Percentiles rank a stretch among this genome's conserved stretches.
phyloP scores from a whole-genome alignment of 2,329 filamentous ascomycete species.

The Lachnellula arida region DNA sequence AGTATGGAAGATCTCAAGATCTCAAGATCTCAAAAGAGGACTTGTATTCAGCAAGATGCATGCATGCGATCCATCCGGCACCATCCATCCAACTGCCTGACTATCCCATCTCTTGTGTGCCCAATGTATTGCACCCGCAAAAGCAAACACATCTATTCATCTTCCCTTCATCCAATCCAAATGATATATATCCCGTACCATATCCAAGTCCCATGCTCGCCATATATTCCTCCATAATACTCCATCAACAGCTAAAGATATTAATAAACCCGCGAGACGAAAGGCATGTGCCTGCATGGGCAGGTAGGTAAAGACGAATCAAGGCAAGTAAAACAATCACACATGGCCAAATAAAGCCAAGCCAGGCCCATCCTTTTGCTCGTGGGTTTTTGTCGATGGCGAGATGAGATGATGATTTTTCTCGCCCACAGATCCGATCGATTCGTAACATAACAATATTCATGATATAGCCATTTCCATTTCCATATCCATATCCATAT shows the following conservation, averaged over 20 bases:
- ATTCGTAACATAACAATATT: neutral
- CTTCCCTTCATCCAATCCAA: neutral
- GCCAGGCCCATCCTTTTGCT: neutral
- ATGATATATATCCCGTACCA: neutral
- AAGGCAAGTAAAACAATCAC: neutral
- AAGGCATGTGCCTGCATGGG: neutral
- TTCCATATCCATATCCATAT: conserved; percentile 1
- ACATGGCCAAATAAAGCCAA: neutral
- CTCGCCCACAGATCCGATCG: neutral
- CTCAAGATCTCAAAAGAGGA: neutral
- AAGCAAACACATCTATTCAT: neutral
- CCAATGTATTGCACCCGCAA: neutral
- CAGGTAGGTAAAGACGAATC: neutral
- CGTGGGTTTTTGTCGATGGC: neutral
- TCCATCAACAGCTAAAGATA: neutral
- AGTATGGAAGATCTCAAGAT: neutral
- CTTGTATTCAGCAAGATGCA: neutral
- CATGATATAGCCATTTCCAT: neutral
- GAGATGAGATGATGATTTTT: neutral
- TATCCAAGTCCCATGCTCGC: neutral
- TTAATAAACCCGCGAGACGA: neutral
- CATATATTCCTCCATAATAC: neutral
- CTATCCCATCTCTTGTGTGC: neutral
- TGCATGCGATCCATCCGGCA: neutral
- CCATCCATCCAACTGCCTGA: neutral